phyloP scores from a whole-genome alignment of 805 yeast species.

The Torulaspora delbrueckii region DNA sequence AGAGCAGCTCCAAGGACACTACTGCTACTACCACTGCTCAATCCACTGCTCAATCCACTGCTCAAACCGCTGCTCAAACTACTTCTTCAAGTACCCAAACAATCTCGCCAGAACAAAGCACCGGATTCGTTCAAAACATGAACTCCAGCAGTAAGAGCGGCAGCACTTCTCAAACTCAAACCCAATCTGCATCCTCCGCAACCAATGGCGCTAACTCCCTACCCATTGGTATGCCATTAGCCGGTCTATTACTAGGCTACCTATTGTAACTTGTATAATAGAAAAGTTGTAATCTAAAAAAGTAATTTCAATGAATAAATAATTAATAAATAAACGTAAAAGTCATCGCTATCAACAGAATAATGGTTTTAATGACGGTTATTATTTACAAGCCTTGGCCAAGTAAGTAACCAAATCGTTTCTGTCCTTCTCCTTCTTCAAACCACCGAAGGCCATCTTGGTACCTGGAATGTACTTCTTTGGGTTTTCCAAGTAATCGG shows the following conservation, averaged over 20 bases:
- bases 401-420: conserved; percentile 92
- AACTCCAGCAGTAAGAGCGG: conserved; percentile 10
- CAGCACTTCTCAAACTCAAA: conserved; percentile 1
- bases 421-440: conserved; percentile 98
- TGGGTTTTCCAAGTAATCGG: conserved; percentile 97
- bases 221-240: conserved; percentile 4
- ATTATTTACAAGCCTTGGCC: conserved; percentile 46
- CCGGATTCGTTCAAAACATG: conserved; percentile 21
- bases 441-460: conserved; percentile 99
- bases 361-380: neutral
- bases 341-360: conserved; percentile 4
- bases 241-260: conserved; percentile 5
- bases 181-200: conserved; percentile 6
- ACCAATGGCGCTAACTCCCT: conserved; percentile 12
- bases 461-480: conserved; percentile 99
- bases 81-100: neutral
- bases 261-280: neutral
- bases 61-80: neutral
- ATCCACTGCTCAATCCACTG: neutral
- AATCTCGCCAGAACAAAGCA: conserved; percentile 8
- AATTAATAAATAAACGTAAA: conserved; percentile 5
- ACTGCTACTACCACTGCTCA: neutral
- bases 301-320: conserved; percentile 4
- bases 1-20: neutral
- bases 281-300: neutral